Evolutionary conservation across 352 stramenopile genomes (phyloP), one percentile per base, ranked within the genome.

Genomic region (Globisporangium parvum): DNA sequence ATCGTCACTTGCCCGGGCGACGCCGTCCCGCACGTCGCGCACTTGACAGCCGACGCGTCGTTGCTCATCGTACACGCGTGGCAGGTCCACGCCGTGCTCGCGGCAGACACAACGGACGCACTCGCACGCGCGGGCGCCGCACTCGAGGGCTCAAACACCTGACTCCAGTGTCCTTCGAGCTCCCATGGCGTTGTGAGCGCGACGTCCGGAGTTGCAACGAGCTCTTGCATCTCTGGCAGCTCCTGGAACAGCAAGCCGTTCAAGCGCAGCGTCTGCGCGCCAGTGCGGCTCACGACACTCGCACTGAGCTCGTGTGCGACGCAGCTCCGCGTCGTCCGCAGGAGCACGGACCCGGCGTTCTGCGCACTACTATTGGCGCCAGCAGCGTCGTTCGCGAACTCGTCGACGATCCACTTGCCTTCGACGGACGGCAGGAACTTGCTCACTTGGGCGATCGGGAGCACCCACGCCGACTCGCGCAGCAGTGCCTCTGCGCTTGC

Each of bases 1-100:
- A 74, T 61, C 35, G 63, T 71, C 15, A 62, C 61, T 49, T 75
- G 71, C 6, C 60, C 61, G 0, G 83, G 68, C n/a, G 77, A 76
- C 14, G 73, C 66, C 2, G 83, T 85, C 3, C 78, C 81, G 42
- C 85, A 95, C 8, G 85, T 93, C 24, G 79, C 48, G 42, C 85
- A 95, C 28, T 87, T 88, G 8, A 53, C 61, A 4, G 71, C 75
- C 11, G 47, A 68, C 12, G 66, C 70, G 57, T 85, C 67, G 55
- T 95, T 95, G 18, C 68, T 81, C 67, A 95, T 75, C 11, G 85
- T 93, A 44, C 85, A 95, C 0, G 80, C 79, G 0, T 68, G 61
- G 61, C 85, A 95, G 12, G 69, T 55, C 85, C 85, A 95, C 10
- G 77, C 68, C 17, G 65, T 55, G 9, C 57, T 59, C 51, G 63